Conservation (phyloP, 2,329 filamentous ascomycete species). For the Zymoseptoria ardabiliae region DNA sequence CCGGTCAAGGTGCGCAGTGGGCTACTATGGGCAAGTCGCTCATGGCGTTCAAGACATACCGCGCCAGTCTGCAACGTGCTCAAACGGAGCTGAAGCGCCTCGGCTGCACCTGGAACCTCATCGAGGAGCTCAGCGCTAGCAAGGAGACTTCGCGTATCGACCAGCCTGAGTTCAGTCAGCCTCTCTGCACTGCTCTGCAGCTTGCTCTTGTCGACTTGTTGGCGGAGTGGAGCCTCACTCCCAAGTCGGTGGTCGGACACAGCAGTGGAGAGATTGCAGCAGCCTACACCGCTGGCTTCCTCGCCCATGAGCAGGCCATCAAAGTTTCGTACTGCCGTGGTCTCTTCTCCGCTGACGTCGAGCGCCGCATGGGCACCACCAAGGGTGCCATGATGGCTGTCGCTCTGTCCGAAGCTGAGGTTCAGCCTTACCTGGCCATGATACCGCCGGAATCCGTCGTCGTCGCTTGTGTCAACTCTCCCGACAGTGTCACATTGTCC, state of each 20-base stretch:
- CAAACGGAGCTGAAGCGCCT: not conserved
- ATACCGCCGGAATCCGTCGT: conserved; percentile 14
- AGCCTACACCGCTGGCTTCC: conserved; percentile 22
- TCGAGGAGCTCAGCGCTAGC: conserved; percentile 38
- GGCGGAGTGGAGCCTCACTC: conserved; percentile 11
- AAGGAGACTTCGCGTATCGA: conserved; percentile 22
- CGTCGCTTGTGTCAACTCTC: conserved; percentile 36
- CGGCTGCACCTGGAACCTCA: conserved; percentile 14
- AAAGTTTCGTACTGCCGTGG: conserved; percentile 15
- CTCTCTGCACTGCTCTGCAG: conserved; percentile 49
- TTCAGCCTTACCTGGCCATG: conserved; percentile 9
- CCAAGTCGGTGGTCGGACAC: conserved; percentile 24
- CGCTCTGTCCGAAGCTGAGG: conserved; percentile 21
- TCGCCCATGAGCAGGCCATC: conserved; percentile 14
- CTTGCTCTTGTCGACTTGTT: conserved; percentile 41
- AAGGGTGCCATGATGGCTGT: conserved; percentile 30
- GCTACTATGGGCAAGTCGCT: conserved; percentile 16
- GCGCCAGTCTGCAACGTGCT: conserved; percentile 2
- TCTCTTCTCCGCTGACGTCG: not conserved
- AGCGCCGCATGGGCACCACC: not conserved
- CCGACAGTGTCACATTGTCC: conserved; percentile 39
- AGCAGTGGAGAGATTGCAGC: conserved; percentile 29
- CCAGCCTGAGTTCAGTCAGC: conserved; percentile 39
- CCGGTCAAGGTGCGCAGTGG: conserved; percentile 17
- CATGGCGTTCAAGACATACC: conserved; percentile 5